phyloP scores from a whole-genome alignment of 306 rosid genomes.

The Inga oerstediana region DNA sequence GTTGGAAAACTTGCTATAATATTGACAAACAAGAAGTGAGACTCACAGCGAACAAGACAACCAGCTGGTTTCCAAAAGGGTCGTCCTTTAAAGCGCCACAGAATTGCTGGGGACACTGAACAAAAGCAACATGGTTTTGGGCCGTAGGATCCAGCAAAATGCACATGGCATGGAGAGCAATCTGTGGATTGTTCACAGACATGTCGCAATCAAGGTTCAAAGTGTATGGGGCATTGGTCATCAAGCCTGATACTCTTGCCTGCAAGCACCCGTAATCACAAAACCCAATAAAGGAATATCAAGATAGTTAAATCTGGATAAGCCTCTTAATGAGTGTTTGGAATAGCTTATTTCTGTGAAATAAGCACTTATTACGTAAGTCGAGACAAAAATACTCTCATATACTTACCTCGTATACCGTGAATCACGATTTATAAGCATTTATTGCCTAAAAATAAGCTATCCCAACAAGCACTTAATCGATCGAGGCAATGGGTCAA shows the following conservation, averaged over 20 bases:
- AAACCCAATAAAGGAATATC: no score
- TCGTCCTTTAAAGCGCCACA: slow-evolving; percentile 64
- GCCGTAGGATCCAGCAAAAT: slow-evolving; percentile 44
- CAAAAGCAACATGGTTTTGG: slow-evolving; percentile 59
- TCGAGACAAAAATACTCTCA: no score
- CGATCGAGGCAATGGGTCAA: no score
- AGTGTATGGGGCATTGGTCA: slow-evolving; percentile 70
- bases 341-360: no score
- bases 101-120: slow-evolving; percentile 56
- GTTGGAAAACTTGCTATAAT: not conserved
- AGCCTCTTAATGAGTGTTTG: no score
- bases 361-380: no score
- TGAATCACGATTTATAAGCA: no score
- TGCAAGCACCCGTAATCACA: not conserved
- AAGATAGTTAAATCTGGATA: no score
- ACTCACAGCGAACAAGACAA: slow-evolving; percentile 34
- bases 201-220: slow-evolving; percentile 63
- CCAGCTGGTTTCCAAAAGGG: slow-evolving; percentile 65
- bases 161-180: slow-evolving; percentile 58
- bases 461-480: no score
- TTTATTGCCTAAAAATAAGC: no score
- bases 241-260: slow-evolving; percentile 74
- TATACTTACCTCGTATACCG: no score
- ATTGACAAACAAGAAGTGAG: not conserved
- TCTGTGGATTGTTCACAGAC: slow-evolving; percentile 55